Evolutionary conservation across 208 protist genomes (phyloP).

Genomic region (Leishmania mexicana): DNA sequence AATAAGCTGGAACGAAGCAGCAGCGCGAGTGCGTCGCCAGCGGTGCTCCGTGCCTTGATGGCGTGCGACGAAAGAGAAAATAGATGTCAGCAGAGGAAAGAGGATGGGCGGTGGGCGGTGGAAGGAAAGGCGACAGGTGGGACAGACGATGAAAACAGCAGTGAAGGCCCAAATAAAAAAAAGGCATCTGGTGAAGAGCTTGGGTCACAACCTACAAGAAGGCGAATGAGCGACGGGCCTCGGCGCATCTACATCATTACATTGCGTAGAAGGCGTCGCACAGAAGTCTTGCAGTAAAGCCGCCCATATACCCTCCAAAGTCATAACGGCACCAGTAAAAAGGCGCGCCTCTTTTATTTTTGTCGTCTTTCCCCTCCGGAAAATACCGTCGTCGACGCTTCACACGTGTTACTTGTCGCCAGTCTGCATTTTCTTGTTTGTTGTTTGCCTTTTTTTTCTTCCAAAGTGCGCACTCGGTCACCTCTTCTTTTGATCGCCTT

Average conservation of each 20-base stretch:
- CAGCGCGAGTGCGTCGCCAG: background rate
- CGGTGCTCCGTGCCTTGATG: background rate
- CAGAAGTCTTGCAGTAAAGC: background rate
- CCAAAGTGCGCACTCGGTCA: background rate
- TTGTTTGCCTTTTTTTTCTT: background rate
- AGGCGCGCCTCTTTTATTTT: background rate
- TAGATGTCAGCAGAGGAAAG: background rate
- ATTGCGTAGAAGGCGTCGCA: background rate
- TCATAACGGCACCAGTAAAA: too few species aligned
- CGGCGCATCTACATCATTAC: background rate
- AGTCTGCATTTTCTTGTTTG: background rate
- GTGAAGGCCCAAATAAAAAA: background rate
- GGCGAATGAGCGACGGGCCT: background rate
- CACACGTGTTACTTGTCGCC: background rate
- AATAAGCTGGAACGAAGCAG: background rate
- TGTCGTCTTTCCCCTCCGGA: background rate
- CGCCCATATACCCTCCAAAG: background rate
- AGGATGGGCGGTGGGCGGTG: too few species aligned
- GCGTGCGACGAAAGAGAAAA: background rate
- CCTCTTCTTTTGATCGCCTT: background rate
- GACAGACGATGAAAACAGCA: background rate
- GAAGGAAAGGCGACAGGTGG: background rate
- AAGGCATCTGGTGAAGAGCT: background rate
- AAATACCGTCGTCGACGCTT: background rate
- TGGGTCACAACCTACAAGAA: background rate